These are phyloP conservation scores for Adansonia digitata DNA, from an alignment of 345 rosid genomes.

Conservation along the genomic window DNA sequence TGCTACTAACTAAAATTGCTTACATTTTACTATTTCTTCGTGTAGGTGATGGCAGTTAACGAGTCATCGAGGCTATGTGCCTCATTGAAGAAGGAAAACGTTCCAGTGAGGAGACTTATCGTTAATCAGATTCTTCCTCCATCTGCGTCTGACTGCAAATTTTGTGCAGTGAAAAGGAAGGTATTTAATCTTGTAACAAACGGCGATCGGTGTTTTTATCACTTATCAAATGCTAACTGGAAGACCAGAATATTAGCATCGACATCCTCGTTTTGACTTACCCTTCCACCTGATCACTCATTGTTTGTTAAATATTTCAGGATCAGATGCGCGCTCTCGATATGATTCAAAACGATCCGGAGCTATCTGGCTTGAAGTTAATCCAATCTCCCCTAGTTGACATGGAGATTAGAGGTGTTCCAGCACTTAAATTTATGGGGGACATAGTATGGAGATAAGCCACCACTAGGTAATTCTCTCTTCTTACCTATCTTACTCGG, in stretches of 20 bases:
- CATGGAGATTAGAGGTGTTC: conserved; percentile 96
- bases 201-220: not conserved
- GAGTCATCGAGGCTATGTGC: conserved; percentile 84
- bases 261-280: not conserved
- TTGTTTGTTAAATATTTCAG: conserved; percentile 36
- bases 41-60: conserved; percentile 89
- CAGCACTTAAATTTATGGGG: conserved; percentile 84
- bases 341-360: conserved; percentile 66
- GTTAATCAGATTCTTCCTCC: conserved; percentile 96
- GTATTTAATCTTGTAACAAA: conserved; percentile 28
- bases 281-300: not conserved
- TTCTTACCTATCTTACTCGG: no score
- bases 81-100: conserved; percentile 79
- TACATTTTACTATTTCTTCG: not conserved
- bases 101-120: conserved; percentile 82
- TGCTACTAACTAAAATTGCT: conserved; percentile 5
- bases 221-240: not conserved
- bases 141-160: conserved; percentile 86
- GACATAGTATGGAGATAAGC: conserved; percentile 87
- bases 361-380: conserved; percentile 64
- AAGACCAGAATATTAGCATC: not conserved
- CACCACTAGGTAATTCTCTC: not conserved
- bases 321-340: conserved; percentile 94
- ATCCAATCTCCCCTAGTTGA: conserved; percentile 87
- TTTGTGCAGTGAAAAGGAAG: conserved; percentile 95